Conservation (phyloP, 495 filamentous ascomycete species). For the Hypoxylon perforatum region DNA sequence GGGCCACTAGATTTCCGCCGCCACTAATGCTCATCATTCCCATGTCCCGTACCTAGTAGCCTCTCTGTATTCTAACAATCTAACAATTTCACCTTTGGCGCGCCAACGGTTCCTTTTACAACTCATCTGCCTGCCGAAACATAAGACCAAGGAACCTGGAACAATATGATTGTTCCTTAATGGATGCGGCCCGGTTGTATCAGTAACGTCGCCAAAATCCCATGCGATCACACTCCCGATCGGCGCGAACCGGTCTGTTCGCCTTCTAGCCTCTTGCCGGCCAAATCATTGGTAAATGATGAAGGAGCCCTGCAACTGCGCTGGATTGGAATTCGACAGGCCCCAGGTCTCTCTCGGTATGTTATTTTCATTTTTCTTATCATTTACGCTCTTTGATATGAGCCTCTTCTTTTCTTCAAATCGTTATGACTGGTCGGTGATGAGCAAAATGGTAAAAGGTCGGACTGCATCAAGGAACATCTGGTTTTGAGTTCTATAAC, state of each 20-base stretch:
- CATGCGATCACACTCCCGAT: conserved; percentile 10
- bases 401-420: conserved; percentile 4
- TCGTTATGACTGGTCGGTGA: conserved; percentile 57
- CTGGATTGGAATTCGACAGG: conserved; percentile 10
- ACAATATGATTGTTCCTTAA: background rate
- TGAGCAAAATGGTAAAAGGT: conserved; percentile 73
- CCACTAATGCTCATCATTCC: conserved; percentile 15
- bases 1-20: conserved; percentile 16
- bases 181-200: conserved; percentile 4
- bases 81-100: conserved; percentile 31
- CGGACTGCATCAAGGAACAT: conserved; percentile 60
- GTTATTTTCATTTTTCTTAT: conserved; percentile 11
- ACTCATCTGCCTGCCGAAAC: background rate
- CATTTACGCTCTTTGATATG: background rate
- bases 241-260: conserved; percentile 26
- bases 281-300: conserved; percentile 26
- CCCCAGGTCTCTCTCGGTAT: conserved; percentile 13
- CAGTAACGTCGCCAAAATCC: background rate
- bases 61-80: conserved; percentile 18
- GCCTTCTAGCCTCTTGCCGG: conserved; percentile 6
- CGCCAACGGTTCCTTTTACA: conserved; percentile 11
- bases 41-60: background rate
- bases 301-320: conserved; percentile 13
- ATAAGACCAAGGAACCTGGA: background rate
- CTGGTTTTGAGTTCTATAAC: conserved; percentile 47